Percentiles rank a stretch among this genome's conserved stretches.
phyloP scores from a whole-genome alignment of 768 basidiomycete genomes.

The Rhizopogon rudus region DNA sequence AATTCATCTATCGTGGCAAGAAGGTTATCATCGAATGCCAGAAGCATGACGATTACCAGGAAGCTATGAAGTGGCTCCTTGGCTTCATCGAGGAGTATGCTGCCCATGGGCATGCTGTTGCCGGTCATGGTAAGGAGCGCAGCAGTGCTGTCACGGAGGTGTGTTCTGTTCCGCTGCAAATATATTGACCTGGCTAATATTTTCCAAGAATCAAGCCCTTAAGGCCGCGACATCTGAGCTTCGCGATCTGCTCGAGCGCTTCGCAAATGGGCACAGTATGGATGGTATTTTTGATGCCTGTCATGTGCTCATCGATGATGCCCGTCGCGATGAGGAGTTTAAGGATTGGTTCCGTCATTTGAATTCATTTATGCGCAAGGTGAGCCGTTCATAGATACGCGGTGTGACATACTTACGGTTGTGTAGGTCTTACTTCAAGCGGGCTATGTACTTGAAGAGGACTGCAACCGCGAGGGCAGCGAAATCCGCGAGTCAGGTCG shows the following conservation, averaged over 20 bases:
- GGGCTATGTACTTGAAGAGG: constrained; percentile 81
- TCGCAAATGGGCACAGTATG: constrained; percentile 73
- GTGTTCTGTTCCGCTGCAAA: neutral
- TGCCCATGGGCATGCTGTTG: constrained; percentile 39
- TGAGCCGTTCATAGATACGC: constrained; percentile 15
- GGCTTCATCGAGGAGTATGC: constrained; percentile 59
- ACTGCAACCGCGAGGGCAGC: constrained; percentile 60
- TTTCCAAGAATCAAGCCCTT: constrained; percentile 48
- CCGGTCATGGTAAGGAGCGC: constrained; percentile 28
- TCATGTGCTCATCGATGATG: constrained; percentile 68
- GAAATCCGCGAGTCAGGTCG: constrained; percentile 67
- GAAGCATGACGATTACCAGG: constrained; percentile 87
- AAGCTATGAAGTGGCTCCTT: constrained; percentile 71
- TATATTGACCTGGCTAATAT: constrained; percentile 11
- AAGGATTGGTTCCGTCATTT: constrained; percentile 66
- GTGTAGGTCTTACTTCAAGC: constrained; percentile 65
- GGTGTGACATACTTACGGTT: neutral
- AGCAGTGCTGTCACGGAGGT: constrained; percentile 10
- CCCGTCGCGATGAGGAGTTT: constrained; percentile 69
- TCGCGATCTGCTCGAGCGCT: constrained; percentile 83
- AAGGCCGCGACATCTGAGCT: constrained; percentile 56
- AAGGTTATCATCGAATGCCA: constrained; percentile 94
- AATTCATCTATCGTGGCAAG: constrained; percentile 90
- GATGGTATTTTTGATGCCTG: constrained; percentile 65
- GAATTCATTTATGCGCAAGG: constrained; percentile 62